Percentiles rank a stretch among this genome's conserved stretches.
Conservation (phyloP, 2,329 filamentous ascomycete genomes). For the Diaporthe velutina region DNA sequence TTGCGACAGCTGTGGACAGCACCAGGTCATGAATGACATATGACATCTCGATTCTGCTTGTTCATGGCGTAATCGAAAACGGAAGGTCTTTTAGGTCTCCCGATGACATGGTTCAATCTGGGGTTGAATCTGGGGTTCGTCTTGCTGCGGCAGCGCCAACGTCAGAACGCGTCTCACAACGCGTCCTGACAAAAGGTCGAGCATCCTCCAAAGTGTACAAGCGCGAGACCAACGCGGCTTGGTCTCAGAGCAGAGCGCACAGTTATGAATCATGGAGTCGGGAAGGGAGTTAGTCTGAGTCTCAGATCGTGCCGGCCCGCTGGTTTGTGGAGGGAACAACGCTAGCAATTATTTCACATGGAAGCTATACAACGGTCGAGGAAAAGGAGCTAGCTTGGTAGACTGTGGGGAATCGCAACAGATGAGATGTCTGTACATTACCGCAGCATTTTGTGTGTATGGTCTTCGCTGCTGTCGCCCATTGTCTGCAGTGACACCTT, state of each 20-base stretch:
- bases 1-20: not conserved
- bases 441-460: not conserved
- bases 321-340: not conserved
- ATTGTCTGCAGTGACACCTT: not conserved
- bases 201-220: not conserved
- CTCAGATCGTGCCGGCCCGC: not conserved
- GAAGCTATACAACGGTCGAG: not conserved
- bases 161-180: not conserved
- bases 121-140: not conserved
- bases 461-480: not conserved
- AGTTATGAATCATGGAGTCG: not conserved
- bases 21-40: not conserved
- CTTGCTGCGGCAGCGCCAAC: not conserved
- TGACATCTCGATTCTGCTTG: slow-evolving; percentile 8
- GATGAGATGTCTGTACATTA: no score
- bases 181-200: not conserved
- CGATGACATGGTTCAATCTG: no score
- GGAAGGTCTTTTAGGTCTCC: not conserved
- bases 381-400: no score
- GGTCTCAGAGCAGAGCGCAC: not conserved
- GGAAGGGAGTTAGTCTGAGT: not conserved
- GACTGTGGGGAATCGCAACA: not conserved
- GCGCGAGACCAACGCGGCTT: not conserved
- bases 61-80: not conserved
- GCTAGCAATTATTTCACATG: not conserved